Base-by-base conservation (phyloP, 495 filamentous ascomycete genomes). In the Corynascus novoguineensis region DNA sequence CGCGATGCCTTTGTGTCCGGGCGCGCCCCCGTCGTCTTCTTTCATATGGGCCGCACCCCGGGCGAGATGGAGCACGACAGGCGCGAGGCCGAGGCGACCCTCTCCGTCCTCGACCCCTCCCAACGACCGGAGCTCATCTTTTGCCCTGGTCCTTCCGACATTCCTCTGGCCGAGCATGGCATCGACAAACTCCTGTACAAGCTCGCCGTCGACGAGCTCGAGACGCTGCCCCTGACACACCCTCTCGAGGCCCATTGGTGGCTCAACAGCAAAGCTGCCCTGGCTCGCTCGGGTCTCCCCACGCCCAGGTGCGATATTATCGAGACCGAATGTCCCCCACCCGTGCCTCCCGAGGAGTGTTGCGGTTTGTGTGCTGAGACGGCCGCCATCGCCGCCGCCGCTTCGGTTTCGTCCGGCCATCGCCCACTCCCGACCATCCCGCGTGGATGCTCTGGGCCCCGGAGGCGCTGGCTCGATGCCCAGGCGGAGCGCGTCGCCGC, bases 1-100 rank as follows among this genome's bases (percentile, higher is more conserved):
- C 67, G 68, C 11, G 67, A 70, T 31, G 63, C 67, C 47, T 70
- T 73, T 59, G 60, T 68, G 34, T 52, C 62, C 4, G 70, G 68
- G 28, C 25, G 24, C 10, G 57, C 64, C 6, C 54, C 61, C 0
- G 57, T 68, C 12, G 50, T 72, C 22, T 40, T 69, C 35, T 71
- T 72, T 58, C 40, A 61, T 40, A 17, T 53, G 29, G 50, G 55
- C 24, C 55, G 44, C 1, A 28, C 57, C 0, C 32, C 50, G 11
- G 35, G 55, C n/a, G 38, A 57, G 32, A 40, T 55, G 5, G 55
- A 55, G 7, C 66, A 65, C 34, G 66, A 64, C 15, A 49, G 57
- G 7, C 51, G 45, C 14, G 68, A 71, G 40, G 64, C 68, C 25
- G 67, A 71, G 50, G 35, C 44, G 14, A 68, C 68, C 5, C 22